Conservation (phyloP, 2,329 filamentous ascomycete genomes). For the Rhynchosporium secalis region DNA sequence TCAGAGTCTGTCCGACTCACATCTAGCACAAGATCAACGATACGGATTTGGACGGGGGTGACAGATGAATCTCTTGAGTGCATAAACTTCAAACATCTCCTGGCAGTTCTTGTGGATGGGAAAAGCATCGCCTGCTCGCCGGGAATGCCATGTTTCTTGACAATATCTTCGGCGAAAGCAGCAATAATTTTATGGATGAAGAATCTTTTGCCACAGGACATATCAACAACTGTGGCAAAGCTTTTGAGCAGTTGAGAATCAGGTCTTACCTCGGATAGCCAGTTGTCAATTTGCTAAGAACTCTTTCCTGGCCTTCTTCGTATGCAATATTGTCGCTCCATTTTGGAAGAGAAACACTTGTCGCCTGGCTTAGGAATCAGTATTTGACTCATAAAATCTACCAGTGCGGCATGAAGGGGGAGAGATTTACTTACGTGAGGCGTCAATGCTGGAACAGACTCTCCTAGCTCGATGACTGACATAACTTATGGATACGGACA, state of each 20-base stretch:
- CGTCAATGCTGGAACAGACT: slow-evolving; percentile 40
- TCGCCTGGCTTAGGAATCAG: slow-evolving; percentile 62
- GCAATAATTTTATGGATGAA: slow-evolving; percentile 86
- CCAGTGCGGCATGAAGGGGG: slow-evolving; percentile 4
- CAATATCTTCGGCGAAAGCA: slow-evolving; percentile 68
- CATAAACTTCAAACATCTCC: slow-evolving; percentile 74
- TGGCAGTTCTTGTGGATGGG: slow-evolving; percentile 68
- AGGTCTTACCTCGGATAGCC: slow-evolving; percentile 76
- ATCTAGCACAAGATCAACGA: slow-evolving; percentile 65
- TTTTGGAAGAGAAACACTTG: slow-evolving; percentile 93
- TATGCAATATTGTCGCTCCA: slow-evolving; percentile 91
- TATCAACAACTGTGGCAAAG: slow-evolving; percentile 27
- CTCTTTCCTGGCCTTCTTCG: slow-evolving; percentile 87
- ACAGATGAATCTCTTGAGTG: slow-evolving; percentile 56
- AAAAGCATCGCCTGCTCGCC: slow-evolving; percentile 79
- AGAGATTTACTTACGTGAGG: slow-evolving; percentile 38
- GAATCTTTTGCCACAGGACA: slow-evolving; percentile 58
- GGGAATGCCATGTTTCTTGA: slow-evolving; percentile 60
- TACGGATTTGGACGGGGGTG: slow-evolving; percentile 49
- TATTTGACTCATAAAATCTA: slow-evolving; percentile 10
- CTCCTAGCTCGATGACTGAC: slow-evolving; percentile 40
- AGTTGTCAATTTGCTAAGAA: slow-evolving; percentile 80
- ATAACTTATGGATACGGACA: slow-evolving; percentile 26
- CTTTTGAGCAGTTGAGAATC: slow-evolving; percentile 1
- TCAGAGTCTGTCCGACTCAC: slow-evolving; percentile 52